phyloP scores from a whole-genome alignment of 345 rosid species.

The Toxicodendron radicans region DNA sequence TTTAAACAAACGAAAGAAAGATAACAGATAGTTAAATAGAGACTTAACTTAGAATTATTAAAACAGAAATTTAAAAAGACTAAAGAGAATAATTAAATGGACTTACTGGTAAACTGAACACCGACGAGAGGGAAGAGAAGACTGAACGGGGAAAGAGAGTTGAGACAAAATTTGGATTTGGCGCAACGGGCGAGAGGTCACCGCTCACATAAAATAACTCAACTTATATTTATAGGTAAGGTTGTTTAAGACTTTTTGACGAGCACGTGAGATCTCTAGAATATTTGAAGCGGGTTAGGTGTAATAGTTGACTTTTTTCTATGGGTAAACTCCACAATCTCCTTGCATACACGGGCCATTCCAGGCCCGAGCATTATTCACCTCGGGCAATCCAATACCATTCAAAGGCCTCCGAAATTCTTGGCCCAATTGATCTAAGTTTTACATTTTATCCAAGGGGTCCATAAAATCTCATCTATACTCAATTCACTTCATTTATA shows the following conservation, averaged over 20 bases:
- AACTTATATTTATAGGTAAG: neutral
- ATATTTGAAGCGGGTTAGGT: too few relatives aligned
- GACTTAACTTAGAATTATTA: neutral
- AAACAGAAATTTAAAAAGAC: neutral
- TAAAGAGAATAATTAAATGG: neutral
- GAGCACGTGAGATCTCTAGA: neutral
- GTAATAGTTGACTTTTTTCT: neutral
- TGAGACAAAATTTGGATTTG: conserved; percentile 3
- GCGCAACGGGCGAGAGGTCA: conserved; percentile 8
- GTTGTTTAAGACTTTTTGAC: neutral
- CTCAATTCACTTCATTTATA: too few relatives aligned
- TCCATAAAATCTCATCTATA: too few relatives aligned
- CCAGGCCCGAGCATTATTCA: too few relatives aligned
- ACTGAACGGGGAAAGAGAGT: neutral
- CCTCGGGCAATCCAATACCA: too few relatives aligned
- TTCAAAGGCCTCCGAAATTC: too few relatives aligned
- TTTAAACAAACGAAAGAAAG: neutral
- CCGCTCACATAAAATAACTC: neutral
- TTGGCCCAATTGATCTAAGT: too few relatives aligned
- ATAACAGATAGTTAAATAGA: too few relatives aligned
- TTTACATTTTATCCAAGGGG: too few relatives aligned
- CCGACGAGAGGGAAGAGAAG: neutral
- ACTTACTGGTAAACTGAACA: neutral
- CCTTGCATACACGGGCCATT: too few relatives aligned
- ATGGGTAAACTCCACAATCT: too few relatives aligned